Base-by-base conservation (phyloP, 2,329 filamentous ascomycete species). In the Curvularia lunata region DNA sequence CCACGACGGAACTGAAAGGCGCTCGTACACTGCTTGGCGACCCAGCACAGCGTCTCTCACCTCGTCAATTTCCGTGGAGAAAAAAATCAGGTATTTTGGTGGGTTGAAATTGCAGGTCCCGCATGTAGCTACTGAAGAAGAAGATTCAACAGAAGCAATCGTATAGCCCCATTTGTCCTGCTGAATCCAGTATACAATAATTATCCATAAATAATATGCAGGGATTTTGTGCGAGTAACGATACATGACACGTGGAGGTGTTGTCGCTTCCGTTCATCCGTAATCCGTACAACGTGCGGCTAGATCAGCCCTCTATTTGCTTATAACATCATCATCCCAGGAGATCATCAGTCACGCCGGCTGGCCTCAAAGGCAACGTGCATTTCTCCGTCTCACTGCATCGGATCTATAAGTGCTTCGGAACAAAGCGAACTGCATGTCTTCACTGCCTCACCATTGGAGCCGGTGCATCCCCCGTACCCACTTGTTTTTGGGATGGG, bases 391-490 rank as follows among this genome's bases (percentile, higher is more conserved):
- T 25, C 43, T 38, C 32, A 46, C 21, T 10, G 34, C 41, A 52
- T 27, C 16, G 16, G 25, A 38, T 34, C 42, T 4, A 27, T 32
- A 34, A 56, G 32, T 47, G 32, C 43, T 41, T 52, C 40, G 43
- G 41, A 47, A 21, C 16, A 40, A 10, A 40, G 25, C 34, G 48
- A 50, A 40, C 41, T 43, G 10, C 18, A 32, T 40, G 30, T 18
- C 19, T 51, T 30, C 25, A 25, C 32, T 25, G 48, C 40, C 41
- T 38, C 30, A 52, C 32, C 13, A 32, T 27, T 28, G 48, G 41
- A 56, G 34, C 18, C 37, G 41, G 43, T 18, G 41, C 27, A 32
- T 50, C 19, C 41, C 48, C 48, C 28, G 34, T 25, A 40, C 23
- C 41, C 41, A 25, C 53, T 41, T 23, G 19, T 46, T 52, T 28